Base-by-base conservation (phyloP, 73 alveolate genomes). In the Symbiodinium natans region DNA sequence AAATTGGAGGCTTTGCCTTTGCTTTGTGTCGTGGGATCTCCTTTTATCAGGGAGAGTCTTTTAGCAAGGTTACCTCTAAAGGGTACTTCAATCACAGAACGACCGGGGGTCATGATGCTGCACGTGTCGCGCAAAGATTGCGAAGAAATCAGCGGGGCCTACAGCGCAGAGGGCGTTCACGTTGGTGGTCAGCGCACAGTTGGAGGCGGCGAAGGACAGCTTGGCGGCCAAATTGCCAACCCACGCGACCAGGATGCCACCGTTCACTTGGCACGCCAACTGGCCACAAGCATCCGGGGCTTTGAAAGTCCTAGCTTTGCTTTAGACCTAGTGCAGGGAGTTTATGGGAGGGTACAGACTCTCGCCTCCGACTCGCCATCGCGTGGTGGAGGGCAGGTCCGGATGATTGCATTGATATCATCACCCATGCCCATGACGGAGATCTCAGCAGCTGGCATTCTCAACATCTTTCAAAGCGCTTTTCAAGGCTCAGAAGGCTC, bases 181-280 rank as follows among this genome's bases (percentile, higher is more conserved):
- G 71, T 52, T 52, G 31, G 71, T 52, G 71, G 71, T 52, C n/a
- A 52, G 17, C 71, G 71, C 71, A 29, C 71, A 52, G 71, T 52
- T 52, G 71, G 71, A 52, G 71, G 71, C 71, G 71, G 71, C 71
- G 31, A 52, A 52, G 71, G 71, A 52, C 71, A 52, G 71, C 71
- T 52, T 52, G 71, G 71, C 71, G 27, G 71, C 71, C 71, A 52
- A 52, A 52, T 52, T 52, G 71, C 71, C 71, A 52, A 52, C 71
- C 71, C 71, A 52, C 23, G 11, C 71, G 29, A 52, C 71, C 71
- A 52, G 71, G 71, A 52, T 52, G 71, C 38, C 71, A 52, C 71
- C 71, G 71, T 52, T 52, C 71, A 52, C 71, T 52, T 52, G 71
- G 71, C 71, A 52, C 71, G 71, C 71, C 71, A 52, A 52, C 71